Base-by-base conservation (phyloP, 345 rosid genomes). In the Populus pruinosa region DNA sequence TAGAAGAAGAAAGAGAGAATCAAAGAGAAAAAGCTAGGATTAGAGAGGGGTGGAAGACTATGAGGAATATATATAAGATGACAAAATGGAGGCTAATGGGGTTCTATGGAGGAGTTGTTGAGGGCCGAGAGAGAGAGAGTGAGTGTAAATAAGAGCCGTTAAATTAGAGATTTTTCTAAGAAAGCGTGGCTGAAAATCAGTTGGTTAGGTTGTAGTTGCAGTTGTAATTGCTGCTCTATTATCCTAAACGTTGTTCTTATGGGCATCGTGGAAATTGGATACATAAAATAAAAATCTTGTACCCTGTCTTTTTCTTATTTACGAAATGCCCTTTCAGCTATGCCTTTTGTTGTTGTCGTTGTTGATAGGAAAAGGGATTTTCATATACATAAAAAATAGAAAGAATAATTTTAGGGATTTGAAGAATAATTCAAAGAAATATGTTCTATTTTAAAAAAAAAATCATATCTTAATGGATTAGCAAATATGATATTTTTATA, bases 141-240 rank as follows among this genome's bases (percentile, higher is more conserved):
- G 25, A 55, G 31, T 0, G 21, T 7, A 23, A 23, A 41, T 3
- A 43, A 69, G 80, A 63, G 80, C 83, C 82, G 80, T 77, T 70
- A 80, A 82, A 78, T 77, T 81, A 79, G 79, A 87, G 88, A 86
- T 88, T 85, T 87, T 88, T 85, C 79, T 77, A 70, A 13, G 62
- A 70, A 83, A 77, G 78, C 81, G 85, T 84, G 86, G 87, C 79
- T 81, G 68, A 76, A 77, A 74, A 67, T 82, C 77, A 25, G 69
- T 72, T 78, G 31, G 78, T 75, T 72, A 79, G 73, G 69, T 82
- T 80, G 77, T 70, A 17, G 44, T 72, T 21, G 56, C 27, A 21
- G 21, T 47, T 38, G 29, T 39, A 33, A 29, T 66, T 33, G 23
- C n/a, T n/a, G 13, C 16, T 23, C 31, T 76, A 59, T 75, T 55